Evolutionary conservation across 208 protist species (phyloP).

Genomic region (Leishmania major): DNA sequence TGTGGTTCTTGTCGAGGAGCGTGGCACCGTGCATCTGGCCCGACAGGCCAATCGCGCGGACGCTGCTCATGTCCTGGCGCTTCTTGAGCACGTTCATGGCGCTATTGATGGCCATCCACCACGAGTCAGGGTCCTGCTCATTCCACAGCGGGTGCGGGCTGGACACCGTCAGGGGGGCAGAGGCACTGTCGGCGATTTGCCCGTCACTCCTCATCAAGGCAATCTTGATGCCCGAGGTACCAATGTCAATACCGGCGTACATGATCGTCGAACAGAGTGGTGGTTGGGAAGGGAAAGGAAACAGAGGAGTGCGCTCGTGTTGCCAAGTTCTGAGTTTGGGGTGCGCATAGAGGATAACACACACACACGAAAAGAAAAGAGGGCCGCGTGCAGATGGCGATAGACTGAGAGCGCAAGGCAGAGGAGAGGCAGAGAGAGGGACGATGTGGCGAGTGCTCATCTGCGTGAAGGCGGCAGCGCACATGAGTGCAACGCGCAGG

Average conservation of each 20-base stretch:
- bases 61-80: conserved; percentile 53
- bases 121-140: conserved; percentile 66
- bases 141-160: conserved; percentile 74
- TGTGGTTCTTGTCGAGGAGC: conserved; percentile 57
- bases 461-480: background rate
- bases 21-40: conserved; percentile 79
- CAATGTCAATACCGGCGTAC: conserved; percentile 77
- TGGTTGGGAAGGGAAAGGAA: background rate
- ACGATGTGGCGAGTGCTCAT: background rate
- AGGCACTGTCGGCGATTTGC: conserved; percentile 60
- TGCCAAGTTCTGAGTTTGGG: background rate
- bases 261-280: conserved; percentile 21
- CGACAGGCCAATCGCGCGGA: conserved; percentile 65
- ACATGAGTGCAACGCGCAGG: background rate
- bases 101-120: conserved; percentile 63
- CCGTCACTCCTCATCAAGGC: conserved; percentile 61
- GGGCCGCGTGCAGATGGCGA: background rate
- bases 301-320: background rate
- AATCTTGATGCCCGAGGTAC: conserved; percentile 76
- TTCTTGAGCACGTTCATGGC: conserved; percentile 55
- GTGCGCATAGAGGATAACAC: background rate
- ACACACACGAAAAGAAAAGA: background rate
- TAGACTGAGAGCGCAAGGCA: background rate
- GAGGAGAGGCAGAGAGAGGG: background rate
- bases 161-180: conserved; percentile 44